phyloP scores from a whole-genome alignment of 192 early-diverging fungal species.

The Lunasporangiospora selenospora region DNA sequence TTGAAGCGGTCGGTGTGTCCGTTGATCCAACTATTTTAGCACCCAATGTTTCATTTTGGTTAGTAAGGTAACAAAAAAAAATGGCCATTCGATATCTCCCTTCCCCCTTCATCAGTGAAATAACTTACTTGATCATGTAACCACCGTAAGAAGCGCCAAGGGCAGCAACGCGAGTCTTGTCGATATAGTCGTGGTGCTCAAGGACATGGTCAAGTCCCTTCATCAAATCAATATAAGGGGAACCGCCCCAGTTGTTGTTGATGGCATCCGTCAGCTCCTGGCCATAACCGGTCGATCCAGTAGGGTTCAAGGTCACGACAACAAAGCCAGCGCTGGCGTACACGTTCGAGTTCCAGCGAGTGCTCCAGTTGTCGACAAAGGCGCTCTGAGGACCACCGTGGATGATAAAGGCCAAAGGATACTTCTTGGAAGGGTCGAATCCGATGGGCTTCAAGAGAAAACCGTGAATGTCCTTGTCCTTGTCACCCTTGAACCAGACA shows the following conservation, averaged over 20 bases:
- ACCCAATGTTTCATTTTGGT: too few relatives aligned
- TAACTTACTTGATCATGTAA: constrained; percentile 72
- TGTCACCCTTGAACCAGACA: constrained; percentile 72
- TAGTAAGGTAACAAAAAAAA: not conserved
- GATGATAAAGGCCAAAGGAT: constrained; percentile 80
- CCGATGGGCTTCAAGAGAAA: constrained; percentile 69
- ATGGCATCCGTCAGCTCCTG: constrained; percentile 79
- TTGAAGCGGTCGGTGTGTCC: constrained; percentile 72
- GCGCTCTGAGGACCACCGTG: constrained; percentile 86
- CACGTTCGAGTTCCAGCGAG: constrained; percentile 77
- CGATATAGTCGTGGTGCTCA: constrained; percentile 60
- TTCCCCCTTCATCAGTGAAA: too few relatives aligned
- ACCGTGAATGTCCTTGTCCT: constrained; percentile 62
- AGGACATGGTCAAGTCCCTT: constrained; percentile 70
- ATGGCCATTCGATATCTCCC: not conserved
- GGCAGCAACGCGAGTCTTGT: constrained; percentile 60
- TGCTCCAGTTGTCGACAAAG: constrained; percentile 68
- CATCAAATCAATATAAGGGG: constrained; percentile 80
- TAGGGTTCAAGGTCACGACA: constrained; percentile 75
- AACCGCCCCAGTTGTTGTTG: constrained; percentile 74
- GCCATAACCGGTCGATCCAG: constrained; percentile 83
- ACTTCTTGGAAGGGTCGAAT: constrained; percentile 63
- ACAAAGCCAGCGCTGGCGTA: constrained; percentile 78
- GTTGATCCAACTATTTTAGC: constrained; percentile 70
- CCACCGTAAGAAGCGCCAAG: constrained; percentile 84